Evolutionary conservation across 805 yeast species (phyloP), one percentile per base, ranked within the genome.

Genomic region (Clavispora carvajalis): DNA sequence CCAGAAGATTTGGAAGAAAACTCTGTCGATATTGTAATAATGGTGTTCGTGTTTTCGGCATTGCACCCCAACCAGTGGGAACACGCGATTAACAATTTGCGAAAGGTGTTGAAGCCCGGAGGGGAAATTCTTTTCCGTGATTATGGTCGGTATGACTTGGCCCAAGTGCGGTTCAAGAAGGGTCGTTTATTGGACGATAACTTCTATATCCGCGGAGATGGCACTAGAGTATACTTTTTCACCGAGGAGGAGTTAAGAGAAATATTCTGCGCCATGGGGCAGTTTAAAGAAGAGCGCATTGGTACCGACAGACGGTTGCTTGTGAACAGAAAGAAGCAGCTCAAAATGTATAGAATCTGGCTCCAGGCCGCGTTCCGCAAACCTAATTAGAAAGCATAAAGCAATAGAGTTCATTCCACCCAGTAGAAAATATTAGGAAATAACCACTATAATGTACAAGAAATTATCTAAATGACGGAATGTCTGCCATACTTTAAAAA

Each of bases 341-440:
- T 93, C 48, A 93, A 93, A 64, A 93, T 93, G 99, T 93, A 87
- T 60, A 73, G 99, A 55, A 86, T 89, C 44, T 93, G 99, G 99
- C 66, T 93, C 41, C 99, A 93, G 65, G 98, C 93, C 1, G 89
- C 87, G 19, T 91, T 91, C 59, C 39, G 43, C 29, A 41, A 42
- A 40, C 47, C 47, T 3, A 41, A 33, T 18, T 40, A 41, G 33
- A 9, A 25, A 12, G 23, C 19, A n/a, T n/a, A n/a, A n/a, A n/a
- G n/a, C n/a, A n/a, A n/a, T n/a, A n/a, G n/a, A n/a, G n/a, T n/a
- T n/a, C n/a, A n/a, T n/a, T n/a, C n/a, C n/a, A n/a, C n/a, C n/a
- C n/a, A n/a, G n/a, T n/a, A n/a, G n/a, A n/a, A n/a, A n/a, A n/a
- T n/a, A n/a, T 39, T 25, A 60, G 37, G n/a, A 59, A 48, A 15